A percentile compares a stretch with the other conserved stretches of the same genome.
Conservation (phyloP, 371 early-diverging fungal species). For the Coemansia sp. region DNA sequence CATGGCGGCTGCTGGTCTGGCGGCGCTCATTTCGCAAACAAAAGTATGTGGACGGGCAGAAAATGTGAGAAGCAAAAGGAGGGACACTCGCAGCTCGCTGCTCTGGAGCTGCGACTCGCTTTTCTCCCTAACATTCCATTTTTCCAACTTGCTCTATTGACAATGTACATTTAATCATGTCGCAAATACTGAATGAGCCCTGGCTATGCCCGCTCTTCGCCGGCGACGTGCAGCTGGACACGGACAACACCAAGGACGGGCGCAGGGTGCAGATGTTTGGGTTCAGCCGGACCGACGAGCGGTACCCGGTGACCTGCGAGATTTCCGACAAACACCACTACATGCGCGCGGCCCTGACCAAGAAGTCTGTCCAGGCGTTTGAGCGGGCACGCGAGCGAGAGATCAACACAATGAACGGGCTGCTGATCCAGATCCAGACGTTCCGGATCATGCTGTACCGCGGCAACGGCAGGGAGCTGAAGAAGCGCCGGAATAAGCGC, state of each 20-base stretch:
- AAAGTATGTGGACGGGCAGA: background rate
- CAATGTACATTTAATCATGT: conserved; percentile 8
- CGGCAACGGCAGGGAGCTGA: background rate
- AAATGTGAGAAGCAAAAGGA: too few species aligned
- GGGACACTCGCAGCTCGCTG: too few species aligned
- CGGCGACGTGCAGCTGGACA: background rate
- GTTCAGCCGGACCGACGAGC: background rate
- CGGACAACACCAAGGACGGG: conserved; percentile 7
- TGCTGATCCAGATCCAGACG: conserved; percentile 14
- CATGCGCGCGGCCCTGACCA: conserved; percentile 29
- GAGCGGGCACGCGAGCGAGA: background rate
- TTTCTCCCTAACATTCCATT: too few species aligned
- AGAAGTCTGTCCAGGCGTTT: conserved; percentile 11
- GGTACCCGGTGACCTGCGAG: conserved; percentile 32
- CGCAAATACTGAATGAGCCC: conserved; percentile 18
- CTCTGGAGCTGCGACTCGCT: too few species aligned
- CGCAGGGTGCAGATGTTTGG: conserved; percentile 22
- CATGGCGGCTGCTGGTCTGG: conserved; percentile 6
- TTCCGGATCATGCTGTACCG: conserved; percentile 14
- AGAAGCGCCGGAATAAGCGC: background rate
- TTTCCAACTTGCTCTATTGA: too few species aligned
- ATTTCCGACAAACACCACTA: conserved; percentile 36
- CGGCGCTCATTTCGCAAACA: background rate
- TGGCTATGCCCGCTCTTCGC: conserved; percentile 18
- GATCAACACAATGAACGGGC: conserved; percentile 7